A percentile compares a stretch with the other conserved stretches of the same genome.
Conservation (phyloP, 1,284 basidiomycete genomes). For the Ceratobasidium sp. region DNA sequence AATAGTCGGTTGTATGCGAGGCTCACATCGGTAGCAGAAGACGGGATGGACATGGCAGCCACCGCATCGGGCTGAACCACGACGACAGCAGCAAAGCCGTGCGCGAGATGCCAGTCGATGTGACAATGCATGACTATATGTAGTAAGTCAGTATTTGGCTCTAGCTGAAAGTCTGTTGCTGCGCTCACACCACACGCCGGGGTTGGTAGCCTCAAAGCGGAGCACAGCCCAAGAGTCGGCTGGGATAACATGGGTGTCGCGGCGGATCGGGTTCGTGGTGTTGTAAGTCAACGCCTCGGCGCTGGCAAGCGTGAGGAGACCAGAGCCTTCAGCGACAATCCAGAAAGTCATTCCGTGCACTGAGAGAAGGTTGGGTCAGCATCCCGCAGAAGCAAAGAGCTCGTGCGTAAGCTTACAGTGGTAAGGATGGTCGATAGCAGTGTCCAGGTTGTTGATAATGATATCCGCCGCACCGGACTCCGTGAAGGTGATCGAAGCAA, state of each 20-base stretch:
- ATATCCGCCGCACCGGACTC: constrained; percentile 51
- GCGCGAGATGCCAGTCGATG: constrained; percentile 39
- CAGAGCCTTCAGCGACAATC: constrained; percentile 53
- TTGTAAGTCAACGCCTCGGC: constrained; percentile 49
- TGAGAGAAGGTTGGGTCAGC: background rate
- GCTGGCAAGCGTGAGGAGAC: constrained; percentile 42
- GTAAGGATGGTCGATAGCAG: constrained; percentile 35
- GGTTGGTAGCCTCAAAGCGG: constrained; percentile 54
- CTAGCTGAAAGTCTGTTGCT: background rate
- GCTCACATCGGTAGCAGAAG: constrained; percentile 20
- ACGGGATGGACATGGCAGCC: constrained; percentile 30
- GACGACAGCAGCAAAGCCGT: constrained; percentile 32
- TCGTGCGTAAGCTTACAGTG: constrained; percentile 14
- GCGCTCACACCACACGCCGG: constrained; percentile 46
- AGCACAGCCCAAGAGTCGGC: constrained; percentile 52
- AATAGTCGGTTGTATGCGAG: background rate
- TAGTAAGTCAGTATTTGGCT: background rate
- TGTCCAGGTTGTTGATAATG: constrained; percentile 53
- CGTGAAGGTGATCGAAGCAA: constrained; percentile 6
- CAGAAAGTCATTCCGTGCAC: constrained; percentile 54
- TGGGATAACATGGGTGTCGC: constrained; percentile 54
- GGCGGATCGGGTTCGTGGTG: constrained; percentile 52
- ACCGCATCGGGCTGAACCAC: constrained; percentile 32
- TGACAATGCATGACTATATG: constrained; percentile 27
- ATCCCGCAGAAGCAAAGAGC: background rate